phyloP scores from a whole-genome alignment of 108 stramenopile species.

The Cylindrotheca closterium region DNA sequence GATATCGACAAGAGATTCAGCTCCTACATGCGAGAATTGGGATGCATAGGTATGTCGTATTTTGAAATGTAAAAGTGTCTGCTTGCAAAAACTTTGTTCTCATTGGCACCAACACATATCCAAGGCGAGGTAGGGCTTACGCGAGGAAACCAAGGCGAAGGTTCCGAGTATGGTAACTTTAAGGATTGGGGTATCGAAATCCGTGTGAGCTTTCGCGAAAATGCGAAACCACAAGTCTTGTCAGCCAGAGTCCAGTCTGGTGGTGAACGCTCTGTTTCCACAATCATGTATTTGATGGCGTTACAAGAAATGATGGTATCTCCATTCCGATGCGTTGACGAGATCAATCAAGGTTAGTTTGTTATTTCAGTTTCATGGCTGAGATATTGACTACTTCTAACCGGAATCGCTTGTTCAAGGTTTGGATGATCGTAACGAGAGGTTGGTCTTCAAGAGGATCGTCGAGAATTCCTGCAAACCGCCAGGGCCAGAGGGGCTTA shows the following conservation, averaged over 20 bases:
- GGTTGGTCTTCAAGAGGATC: slow-evolving; percentile 92
- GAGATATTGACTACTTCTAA: no score
- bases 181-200: slow-evolving; percentile 89
- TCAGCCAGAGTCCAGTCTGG: slow-evolving; percentile 91
- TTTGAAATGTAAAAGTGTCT: background rate
- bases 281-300: slow-evolving; percentile 98
- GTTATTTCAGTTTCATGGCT: background rate
- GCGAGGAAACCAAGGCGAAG: slow-evolving; percentile 46
- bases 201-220: slow-evolving; percentile 86
- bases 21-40: slow-evolving; percentile 86
- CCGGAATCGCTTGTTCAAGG: slow-evolving; percentile 36
- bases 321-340: slow-evolving; percentile 98
- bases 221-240: slow-evolving; percentile 62
- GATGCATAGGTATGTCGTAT: slow-evolving; percentile 51
- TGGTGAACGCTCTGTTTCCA: slow-evolving; percentile 93
- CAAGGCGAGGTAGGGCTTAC: slow-evolving; percentile 61
- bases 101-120: background rate
- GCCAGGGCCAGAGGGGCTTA: slow-evolving; percentile 32
- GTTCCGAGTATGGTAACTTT: slow-evolving; percentile 38
- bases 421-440: slow-evolving; percentile 94
- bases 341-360: slow-evolving; percentile 88
- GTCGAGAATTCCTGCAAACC: slow-evolving; percentile 79
- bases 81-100: background rate
- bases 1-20: slow-evolving; percentile 60
- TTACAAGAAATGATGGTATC: slow-evolving; percentile 88